Evolutionary conservation across 371 early-diverging fungal genomes (phyloP).

Genomic region (Funneliformis caledonium): DNA sequence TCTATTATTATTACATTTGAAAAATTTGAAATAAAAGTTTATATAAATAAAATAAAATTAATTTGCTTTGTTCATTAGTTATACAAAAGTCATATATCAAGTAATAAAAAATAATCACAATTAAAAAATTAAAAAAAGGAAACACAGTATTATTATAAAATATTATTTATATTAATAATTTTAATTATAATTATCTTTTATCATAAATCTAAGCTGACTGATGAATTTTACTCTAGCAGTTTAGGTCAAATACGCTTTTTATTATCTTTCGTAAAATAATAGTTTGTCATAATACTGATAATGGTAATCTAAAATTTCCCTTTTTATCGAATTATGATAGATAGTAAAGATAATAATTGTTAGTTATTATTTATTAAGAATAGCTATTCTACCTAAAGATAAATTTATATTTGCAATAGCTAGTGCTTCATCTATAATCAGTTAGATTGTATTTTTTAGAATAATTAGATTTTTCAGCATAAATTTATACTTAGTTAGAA

Average conservation of each 20-base stretch:
- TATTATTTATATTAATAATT: no score
- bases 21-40: no score
- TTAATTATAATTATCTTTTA: no score
- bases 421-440: slow-evolving; percentile 69
- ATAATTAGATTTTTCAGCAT: slow-evolving; percentile 60
- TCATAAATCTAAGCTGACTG: no score
- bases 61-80: no score
- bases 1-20: no score
- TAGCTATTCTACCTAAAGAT: slow-evolving; percentile 51
- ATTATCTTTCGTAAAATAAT: slow-evolving; percentile 73
- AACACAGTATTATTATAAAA: no score
- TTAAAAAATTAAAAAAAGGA: no score
- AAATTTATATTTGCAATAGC: slow-evolving; percentile 50
- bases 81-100: no score
- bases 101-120: no score
- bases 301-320: slow-evolving; percentile 1
- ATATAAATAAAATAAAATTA: no score
- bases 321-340: neutral
- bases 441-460: slow-evolving; percentile 66
- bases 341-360: neutral
- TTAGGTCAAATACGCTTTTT: slow-evolving; percentile 79
- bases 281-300: slow-evolving; percentile 51
- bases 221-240: neutral
- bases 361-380: slow-evolving; percentile 51
- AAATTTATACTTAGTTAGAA: slow-evolving; percentile 75